Evolutionary conservation across 1,284 basidiomycete species (phyloP).

Genomic region (Pholiota adiposa): DNA sequence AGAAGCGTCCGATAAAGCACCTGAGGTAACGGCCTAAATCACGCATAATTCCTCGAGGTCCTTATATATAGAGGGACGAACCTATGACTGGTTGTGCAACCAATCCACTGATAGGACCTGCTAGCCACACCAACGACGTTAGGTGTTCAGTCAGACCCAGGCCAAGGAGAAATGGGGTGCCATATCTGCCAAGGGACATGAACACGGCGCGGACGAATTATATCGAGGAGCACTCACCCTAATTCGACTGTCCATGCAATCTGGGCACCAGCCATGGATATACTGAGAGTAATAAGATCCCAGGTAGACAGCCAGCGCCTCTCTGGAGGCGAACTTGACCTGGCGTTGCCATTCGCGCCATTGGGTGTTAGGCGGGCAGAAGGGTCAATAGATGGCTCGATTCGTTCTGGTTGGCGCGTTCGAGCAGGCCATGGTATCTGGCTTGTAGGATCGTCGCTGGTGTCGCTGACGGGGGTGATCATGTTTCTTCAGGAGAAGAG

Average conservation of each 20-base stretch:
- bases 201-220: neutral
- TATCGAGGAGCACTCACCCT: slow-evolving; percentile 54
- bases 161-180: slow-evolving; percentile 89
- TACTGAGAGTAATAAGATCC: slow-evolving; percentile 76
- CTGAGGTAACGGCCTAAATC: slow-evolving; percentile 45
- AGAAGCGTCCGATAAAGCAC: slow-evolving; percentile 93
- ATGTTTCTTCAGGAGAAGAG: slow-evolving; percentile 32
- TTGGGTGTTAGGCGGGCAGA: slow-evolving; percentile 22
- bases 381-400: slow-evolving; percentile 23
- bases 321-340: slow-evolving; percentile 27
- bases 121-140: slow-evolving; percentile 96
- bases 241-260: slow-evolving; percentile 92
- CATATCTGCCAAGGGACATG: slow-evolving; percentile 63
- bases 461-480: slow-evolving; percentile 57
- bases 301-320: slow-evolving; percentile 62
- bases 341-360: slow-evolving; percentile 19
- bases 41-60: slow-evolving; percentile 22
- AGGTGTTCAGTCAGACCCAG: slow-evolving; percentile 91
- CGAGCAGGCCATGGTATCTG: slow-evolving; percentile 77
- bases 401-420: slow-evolving; percentile 34
- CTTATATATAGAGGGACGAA: slow-evolving; percentile 39
- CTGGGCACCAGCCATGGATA: slow-evolving; percentile 92
- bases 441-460: slow-evolving; percentile 67
- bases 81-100: slow-evolving; percentile 96
- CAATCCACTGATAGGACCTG: slow-evolving; percentile 92